Base-by-base conservation (phyloP, 495 filamentous ascomycete species). In the Aspergillus leporis region DNA sequence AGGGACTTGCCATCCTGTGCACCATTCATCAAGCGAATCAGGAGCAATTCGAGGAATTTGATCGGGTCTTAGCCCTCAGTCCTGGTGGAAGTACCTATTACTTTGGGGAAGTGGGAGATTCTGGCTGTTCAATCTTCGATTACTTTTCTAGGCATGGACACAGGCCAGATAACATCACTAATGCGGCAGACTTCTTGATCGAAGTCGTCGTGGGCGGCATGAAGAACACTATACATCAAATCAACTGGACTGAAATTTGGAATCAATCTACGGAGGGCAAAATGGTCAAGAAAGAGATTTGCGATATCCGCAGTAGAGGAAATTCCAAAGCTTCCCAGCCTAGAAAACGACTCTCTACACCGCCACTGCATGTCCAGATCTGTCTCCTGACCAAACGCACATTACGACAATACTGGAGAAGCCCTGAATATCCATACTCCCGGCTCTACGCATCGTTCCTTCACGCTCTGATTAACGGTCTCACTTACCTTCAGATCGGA, bases 131-230 rank as follows among this genome's bases (percentile, higher is more conserved):
- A 0, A 74, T 85, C 14, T 74, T 85, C 41, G 65, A 76, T 0
- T 86, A 86, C 57, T 85, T 91, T 77, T 62, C 59, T 6, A 69
- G 67, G 31, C 61, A 82, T 34, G 80, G 81, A 10, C 69, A 74
- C 5, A 46, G 55, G 5, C 65, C 64, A 51, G 69, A 54, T 51
- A 68, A 60, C 60, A 74, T 64, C 61, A 87, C 86, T 48, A 92
- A 93, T 68, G 87, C 90, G 5, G 92, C 91, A 2, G 92, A 95
- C 65, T 93, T 84, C 71, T 91, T 96, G 79, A 84, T 96, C n/a
- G 92, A 96, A 58, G 86, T 88, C 1, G 89, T 94, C 19, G 91
- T 91, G 30, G 88, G 88, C 34, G 89, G 90, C 41, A 83, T 83
- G 61, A 77, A 84, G 28, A 76, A 85, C 4, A 81, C 89, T 25